Evolutionary conservation across 768 basidiomycete species (phyloP).

Genomic region (Trametes maxima): DNA sequence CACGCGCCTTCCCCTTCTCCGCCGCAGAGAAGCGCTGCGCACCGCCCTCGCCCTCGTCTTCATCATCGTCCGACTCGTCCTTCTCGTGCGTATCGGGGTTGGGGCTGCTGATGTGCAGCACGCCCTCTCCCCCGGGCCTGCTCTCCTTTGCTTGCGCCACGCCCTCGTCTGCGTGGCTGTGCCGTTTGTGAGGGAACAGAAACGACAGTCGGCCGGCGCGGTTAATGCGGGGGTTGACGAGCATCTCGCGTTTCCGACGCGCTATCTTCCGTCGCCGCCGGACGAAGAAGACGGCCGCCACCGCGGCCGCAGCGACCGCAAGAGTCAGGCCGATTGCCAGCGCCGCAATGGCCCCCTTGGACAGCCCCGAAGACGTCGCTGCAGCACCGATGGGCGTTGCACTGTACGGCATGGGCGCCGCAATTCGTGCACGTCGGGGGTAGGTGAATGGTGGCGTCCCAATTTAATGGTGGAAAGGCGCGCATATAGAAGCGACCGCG

Average conservation of each 20-base stretch:
- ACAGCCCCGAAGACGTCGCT: constrained; percentile 31
- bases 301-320: constrained; percentile 48
- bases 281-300: constrained; percentile 35
- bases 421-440: neutral
- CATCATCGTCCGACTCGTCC: constrained; percentile 23
- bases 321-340: constrained; percentile 59
- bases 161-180: constrained; percentile 2
- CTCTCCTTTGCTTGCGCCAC: constrained; percentile 6
- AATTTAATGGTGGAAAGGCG: neutral
- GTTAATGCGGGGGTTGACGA: constrained; percentile 31
- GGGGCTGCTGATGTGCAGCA: constrained; percentile 18
- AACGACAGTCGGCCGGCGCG: constrained; percentile 26
- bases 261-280: constrained; percentile 40
- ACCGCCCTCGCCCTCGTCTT: constrained; percentile 12
- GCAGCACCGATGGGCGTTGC: constrained; percentile 17
- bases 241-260: constrained; percentile 32
- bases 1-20: constrained; percentile 23
- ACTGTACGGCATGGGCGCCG: constrained; percentile 23
- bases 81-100: constrained; percentile 22
- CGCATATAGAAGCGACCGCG: constrained; percentile 8
- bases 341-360: constrained; percentile 67
- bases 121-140: constrained; percentile 7
- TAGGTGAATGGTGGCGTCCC: constrained; percentile 1
- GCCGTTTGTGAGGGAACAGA: constrained; percentile 17
- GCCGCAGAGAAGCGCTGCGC: constrained; percentile 11